Base-by-base conservation (phyloP, 495 filamentous ascomycete genomes). In the Penicillium egyptiacum region DNA sequence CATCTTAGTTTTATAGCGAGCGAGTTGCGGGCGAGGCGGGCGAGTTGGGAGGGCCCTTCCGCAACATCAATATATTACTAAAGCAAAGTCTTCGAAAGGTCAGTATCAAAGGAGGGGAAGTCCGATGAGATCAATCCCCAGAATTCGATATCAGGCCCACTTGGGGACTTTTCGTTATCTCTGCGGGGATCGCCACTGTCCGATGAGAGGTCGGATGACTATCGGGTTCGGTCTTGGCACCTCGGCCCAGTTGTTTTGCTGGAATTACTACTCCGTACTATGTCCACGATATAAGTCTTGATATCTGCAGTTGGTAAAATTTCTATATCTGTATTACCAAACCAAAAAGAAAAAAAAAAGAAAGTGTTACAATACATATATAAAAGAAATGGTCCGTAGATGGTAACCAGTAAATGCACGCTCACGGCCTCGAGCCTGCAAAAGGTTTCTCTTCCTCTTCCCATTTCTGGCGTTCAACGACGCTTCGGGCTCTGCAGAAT, bases 111-210 rank as follows among this genome's bases (percentile, higher is more conserved):
- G 60, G 64, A 56, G 59, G 58, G 40, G 50, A 56, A 50, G 20
- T 63, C 46, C 58, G 45, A 47, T 26, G 54, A 53, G 50, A 47
- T 53, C 7, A 54, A 33, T 22, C 44, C n/a, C 33, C 16, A 44
- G 16, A 26, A 16, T 11, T 3, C 31, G 43, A 26, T 37, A 57
- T 54, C 52, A 44, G 26, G 35, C 63, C 57, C 43, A 42, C 30
- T 53, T 58, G 26, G 8, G 26, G 26, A 31, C 30, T 26, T 30
- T 30, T 8, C 28, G 50, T 39, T 58, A 47, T 61, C 48, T 30
- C 0, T 67, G 67, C 75, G 75, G 75, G 68, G 71, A 79, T 79
- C 76, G 76, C 72, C 76, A 76, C 72, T 37, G 52, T 66, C 73
- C 75, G 73, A 75, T 50, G 59, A 47, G 1, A 3, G 35, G 57